A percentile compares a stretch with the other conserved stretches of the same genome.
These are phyloP conservation scores for Saccharomycopsis microspora DNA, from an alignment of 805 yeast species.

Conservation along the genomic window DNA sequence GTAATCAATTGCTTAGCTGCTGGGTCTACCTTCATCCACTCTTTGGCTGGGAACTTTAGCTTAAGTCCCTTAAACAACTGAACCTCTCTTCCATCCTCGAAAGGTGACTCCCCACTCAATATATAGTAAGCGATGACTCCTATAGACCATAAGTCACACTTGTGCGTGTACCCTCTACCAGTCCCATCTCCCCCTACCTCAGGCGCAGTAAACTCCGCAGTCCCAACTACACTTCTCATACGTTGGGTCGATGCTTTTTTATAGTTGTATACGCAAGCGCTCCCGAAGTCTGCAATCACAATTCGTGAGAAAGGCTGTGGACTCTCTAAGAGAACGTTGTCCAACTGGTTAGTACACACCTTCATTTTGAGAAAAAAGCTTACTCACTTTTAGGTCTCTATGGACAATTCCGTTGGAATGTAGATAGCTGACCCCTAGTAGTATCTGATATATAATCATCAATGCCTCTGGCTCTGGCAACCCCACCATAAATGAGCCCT, in stretches of 20 bases:
- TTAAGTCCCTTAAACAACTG: conserved; percentile 18
- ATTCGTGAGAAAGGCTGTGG: conserved; percentile 43
- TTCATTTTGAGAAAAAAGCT: background rate
- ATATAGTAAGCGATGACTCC: conserved; percentile 51
- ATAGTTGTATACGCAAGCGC: conserved; percentile 25
- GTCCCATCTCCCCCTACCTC: conserved; percentile 36
- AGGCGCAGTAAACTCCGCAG: conserved; percentile 66
- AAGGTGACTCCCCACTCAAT: conserved; percentile 56
- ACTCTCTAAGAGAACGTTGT: conserved; percentile 45
- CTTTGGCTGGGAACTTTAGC: conserved; percentile 26
- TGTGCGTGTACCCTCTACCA: conserved; percentile 35
- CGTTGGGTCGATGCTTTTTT: conserved; percentile 23
- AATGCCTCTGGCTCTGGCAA: conserved; percentile 45
- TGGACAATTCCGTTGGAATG: conserved; percentile 48
- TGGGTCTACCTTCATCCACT: conserved; percentile 32
- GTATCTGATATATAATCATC: conserved; percentile 42
- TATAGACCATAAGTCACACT: conserved; percentile 62
- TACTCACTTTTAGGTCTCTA: conserved; percentile 41
- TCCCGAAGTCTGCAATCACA: conserved; percentile 62
- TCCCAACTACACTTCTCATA: conserved; percentile 44
- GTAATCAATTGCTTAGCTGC: conserved; percentile 36
- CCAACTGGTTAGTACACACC: conserved; percentile 24
- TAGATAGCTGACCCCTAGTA: conserved; percentile 43
- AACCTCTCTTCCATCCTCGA: conserved; percentile 31
- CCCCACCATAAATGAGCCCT: conserved; percentile 21